Conservation (phyloP, 164 flowering plant species). For the Hamamelis virginiana region DNA sequence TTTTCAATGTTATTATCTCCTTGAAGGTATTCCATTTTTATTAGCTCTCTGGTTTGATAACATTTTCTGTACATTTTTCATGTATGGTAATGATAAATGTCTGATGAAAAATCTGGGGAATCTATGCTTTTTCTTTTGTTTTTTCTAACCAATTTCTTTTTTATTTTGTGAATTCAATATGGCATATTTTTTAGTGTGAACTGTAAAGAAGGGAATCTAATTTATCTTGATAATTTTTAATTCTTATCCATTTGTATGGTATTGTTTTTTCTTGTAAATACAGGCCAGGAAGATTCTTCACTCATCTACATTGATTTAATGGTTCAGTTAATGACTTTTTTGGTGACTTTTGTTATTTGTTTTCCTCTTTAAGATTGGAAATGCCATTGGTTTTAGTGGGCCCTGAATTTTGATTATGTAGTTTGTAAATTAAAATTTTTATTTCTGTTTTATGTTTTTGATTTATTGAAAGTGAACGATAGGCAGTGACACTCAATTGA, state of each 20-base stretch:
- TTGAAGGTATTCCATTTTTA: too few species aligned
- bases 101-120: too few species aligned
- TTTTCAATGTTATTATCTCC: too few species aligned
- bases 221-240: too few species aligned
- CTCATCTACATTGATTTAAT: not conserved
- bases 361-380: not conserved
- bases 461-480: constrained; percentile 41
- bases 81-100: too few species aligned
- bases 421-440: not conserved
- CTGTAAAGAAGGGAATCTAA: too few species aligned
- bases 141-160: too few species aligned
- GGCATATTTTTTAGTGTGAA: too few species aligned
- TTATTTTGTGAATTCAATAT: too few species aligned
- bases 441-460: not conserved
- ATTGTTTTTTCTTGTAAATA: not conserved
- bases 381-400: constrained; percentile 2
- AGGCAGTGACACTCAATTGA: constrained; percentile 83
- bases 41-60: too few species aligned
- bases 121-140: too few species aligned
- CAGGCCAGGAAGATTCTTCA: not conserved
- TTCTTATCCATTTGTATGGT: not conserved
- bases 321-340: not conserved
- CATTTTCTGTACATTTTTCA: too few species aligned
- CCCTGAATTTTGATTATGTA: constrained; percentile 11
- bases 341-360: not conserved